Base-by-base conservation (phyloP, 1,139 yeast species). In the Yamadazyma epiphylla region DNA sequence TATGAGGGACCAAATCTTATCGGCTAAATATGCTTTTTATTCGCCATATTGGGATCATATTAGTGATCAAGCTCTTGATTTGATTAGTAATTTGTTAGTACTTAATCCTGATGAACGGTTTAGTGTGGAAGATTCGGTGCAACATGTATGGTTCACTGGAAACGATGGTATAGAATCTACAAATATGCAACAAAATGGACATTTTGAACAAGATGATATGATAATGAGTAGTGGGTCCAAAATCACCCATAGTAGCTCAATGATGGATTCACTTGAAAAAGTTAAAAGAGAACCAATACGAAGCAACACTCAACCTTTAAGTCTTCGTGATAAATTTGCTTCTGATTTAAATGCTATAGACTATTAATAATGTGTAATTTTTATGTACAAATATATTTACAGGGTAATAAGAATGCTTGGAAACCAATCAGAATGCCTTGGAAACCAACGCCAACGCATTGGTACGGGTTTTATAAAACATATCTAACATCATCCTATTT, bases 1-100 rank as follows among this genome's bases (percentile, higher is more conserved):
- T 23, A 80, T 83, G 85, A 72, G 76, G 42, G 86, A 82, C 31
- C 94, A 83, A 51, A 83, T 83, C 28, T 48, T 79, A 12, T 58
- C 62, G 16, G 91, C 83, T 0, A 71, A 69, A 39, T 82, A 69
- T 55, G 88, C 88, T 1, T 83, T 83, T 48, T 83, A 77, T 49
- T 76, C 86, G 2, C 94, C 94, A 0, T 83, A 79, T 48, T 83
- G 89, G 85, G 94, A 83, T 53, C 70, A 70, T 2, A 77, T 82
- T 12, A 67, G 66, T 26, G 91, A 83, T 48, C 49, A 67, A 2
- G 86, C 76, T 0, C 53, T 83, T 31, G 88, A 83, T 48, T 59
- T 83, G 38, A 80, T 83, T 5, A 67, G 82, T 13, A 70, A 73
- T 30, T 56, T 84, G 30, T 54, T 84, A 26, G 72, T 78, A 15